Evolutionary conservation across 1,284 basidiomycete species (phyloP).

Genomic region (Coniferiporia weirii): DNA sequence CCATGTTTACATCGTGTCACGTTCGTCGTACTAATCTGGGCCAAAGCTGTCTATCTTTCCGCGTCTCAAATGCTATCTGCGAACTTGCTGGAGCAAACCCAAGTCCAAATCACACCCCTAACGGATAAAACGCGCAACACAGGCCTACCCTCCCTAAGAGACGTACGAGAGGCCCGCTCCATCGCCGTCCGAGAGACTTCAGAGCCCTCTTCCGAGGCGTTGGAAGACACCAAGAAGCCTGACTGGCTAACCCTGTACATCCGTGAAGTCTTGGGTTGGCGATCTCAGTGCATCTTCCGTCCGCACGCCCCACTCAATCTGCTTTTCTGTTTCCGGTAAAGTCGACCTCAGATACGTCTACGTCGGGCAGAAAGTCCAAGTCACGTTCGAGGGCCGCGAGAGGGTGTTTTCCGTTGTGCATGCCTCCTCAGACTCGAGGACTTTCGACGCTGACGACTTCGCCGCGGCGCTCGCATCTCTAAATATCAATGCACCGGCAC

Average conservation of each 20-base stretch:
- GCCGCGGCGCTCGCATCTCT: conserved; percentile 38
- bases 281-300: not conserved
- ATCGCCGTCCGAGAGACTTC: conserved; percentile 48
- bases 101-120: conserved; percentile 45
- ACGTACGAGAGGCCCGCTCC: conserved; percentile 43
- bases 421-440: conserved; percentile 36
- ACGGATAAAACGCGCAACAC: conserved; percentile 36
- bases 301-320: not conserved
- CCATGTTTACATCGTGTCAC: conserved; percentile 9
- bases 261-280: conserved; percentile 13
- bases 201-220: conserved; percentile 7
- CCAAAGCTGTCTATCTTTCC: conserved; percentile 48
- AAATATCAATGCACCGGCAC: conserved; percentile 31
- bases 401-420: conserved; percentile 51
- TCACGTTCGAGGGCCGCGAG: conserved; percentile 41
- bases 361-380: conserved; percentile 7
- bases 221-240: conserved; percentile 14
- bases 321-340: not conserved
- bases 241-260: conserved; percentile 15
- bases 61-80: conserved; percentile 56
- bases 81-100: conserved; percentile 40
- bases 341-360: conserved; percentile 16
- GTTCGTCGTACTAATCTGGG: conserved; percentile 5
- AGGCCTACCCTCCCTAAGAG: conserved; percentile 45
- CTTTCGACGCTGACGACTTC: conserved; percentile 31